Conservation (phyloP, 2,329 filamentous ascomycete species). For the Gliomastix tumulicola region DNA sequence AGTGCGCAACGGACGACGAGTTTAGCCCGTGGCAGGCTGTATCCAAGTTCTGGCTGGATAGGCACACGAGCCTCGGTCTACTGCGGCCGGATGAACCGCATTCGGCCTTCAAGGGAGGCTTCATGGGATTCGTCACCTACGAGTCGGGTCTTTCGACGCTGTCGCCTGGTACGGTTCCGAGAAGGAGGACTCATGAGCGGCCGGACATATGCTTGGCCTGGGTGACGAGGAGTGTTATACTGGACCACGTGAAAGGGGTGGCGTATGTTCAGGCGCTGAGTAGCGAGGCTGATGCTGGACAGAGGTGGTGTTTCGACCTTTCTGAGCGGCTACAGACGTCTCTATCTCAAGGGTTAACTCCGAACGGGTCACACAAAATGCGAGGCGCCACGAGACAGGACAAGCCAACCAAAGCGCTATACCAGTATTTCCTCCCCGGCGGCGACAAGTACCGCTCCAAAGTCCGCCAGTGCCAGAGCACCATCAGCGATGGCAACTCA, state of each 20-base stretch:
- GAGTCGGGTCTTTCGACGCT: slow-evolving; percentile 12
- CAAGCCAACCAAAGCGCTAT: too few relatives aligned
- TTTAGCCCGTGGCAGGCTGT: background rate
- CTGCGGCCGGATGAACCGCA: too few relatives aligned
- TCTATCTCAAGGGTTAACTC: too few relatives aligned
- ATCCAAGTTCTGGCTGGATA: background rate
- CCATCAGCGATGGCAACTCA: slow-evolving; percentile 7
- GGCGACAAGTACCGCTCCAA: slow-evolving; percentile 6
- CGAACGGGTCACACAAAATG: too few relatives aligned
- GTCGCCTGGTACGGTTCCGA: slow-evolving; percentile 17
- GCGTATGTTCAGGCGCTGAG: slow-evolving; percentile 6
- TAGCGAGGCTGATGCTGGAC: background rate
- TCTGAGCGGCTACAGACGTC: background rate
- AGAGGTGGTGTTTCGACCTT: background rate
- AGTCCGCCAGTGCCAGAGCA: slow-evolving; percentile 7
- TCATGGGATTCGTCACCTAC: slow-evolving; percentile 10
- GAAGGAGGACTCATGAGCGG: slow-evolving; percentile 6
- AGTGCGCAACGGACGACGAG: background rate
- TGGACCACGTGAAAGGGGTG: slow-evolving; percentile 5
- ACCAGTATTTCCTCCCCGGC: background rate
- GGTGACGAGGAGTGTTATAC: slow-evolving; percentile 6
- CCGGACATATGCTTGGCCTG: slow-evolving; percentile 5
- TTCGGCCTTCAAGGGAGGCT: slow-evolving; percentile 8
- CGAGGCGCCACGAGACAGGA: background rate
- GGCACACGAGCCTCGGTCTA: too few relatives aligned